Evolutionary conservation across 371 early-diverging fungal genomes (phyloP), one percentile per base, ranked within the genome.

Genomic region (Circinella minor): DNA sequence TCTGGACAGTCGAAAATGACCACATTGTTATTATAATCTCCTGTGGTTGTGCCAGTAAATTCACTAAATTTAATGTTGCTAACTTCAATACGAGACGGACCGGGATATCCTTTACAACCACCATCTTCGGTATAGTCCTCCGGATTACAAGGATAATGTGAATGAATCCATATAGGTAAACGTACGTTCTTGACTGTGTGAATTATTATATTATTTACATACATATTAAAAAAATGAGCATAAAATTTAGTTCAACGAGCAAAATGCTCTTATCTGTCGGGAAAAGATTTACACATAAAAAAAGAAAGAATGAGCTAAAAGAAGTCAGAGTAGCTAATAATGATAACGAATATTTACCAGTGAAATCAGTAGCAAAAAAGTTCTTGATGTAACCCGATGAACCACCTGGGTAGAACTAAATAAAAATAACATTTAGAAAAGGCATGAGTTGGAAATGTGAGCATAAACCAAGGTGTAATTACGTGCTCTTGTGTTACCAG

Each of bases 141-240:
- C 3, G 55, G 20, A 34, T 69, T 55, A 36, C 69, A 69, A 17
- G 69, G 69, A 46, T 69, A 69, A 36, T 69, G 69, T 3, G 63
- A 63, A 37, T 69, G 63, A 54, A 63, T 55, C 69, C 69, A 69
- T 17, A 69, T 47, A 17, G 69, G 69, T 20, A 69, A 55, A 3
- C 36, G 27, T 15, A 69, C 69, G 15, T 69, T 55, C 3, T 54
- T 69, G 15, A 55, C 64, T 62, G 43, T 67, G 36, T 9, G 11
- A 9, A n/a, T 1, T 27, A n/a, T 1, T 27, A 27, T 27, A 47
- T 47, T 47, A 15, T 47, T 47, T 11, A 47, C 47, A 47, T 15
- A 47, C 47, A 3, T 27, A 15, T 15, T 1, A 47, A 47, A 47
- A 47, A 15, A 47, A 15, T 47, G 3, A 47, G 47, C 27, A 27